phyloP scores from a whole-genome alignment of 495 filamentous ascomycete species.

The Corynascus novoguineensis region DNA sequence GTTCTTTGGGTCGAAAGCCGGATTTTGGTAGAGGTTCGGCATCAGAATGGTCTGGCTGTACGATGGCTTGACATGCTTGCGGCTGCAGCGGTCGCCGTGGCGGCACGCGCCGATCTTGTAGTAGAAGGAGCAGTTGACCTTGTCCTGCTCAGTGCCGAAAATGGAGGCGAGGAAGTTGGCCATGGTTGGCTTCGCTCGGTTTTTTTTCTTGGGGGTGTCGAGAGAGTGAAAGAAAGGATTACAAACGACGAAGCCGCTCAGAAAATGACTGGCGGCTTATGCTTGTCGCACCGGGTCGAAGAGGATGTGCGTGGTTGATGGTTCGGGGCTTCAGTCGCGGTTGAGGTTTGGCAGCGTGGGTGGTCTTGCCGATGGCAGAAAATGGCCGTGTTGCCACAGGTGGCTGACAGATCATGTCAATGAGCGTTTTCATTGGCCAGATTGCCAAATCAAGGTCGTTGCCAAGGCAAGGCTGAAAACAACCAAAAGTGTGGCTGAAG shows the following conservation, averaged over 20 bases:
- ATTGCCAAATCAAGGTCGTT: background rate
- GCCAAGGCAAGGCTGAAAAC: conserved; percentile 12
- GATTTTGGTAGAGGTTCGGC: conserved; percentile 98
- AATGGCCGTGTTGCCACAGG: conserved; percentile 6
- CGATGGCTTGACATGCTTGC: conserved; percentile 98
- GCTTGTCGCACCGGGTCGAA: background rate
- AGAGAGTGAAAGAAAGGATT: no score
- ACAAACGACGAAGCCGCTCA: background rate
- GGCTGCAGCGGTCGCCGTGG: conserved; percentile 94
- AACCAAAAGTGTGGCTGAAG: conserved; percentile 19
- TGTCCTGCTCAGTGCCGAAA: conserved; percentile 99
- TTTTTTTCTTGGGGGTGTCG: background rate
- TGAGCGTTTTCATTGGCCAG: conserved; percentile 5
- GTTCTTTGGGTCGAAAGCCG: conserved; percentile 92
- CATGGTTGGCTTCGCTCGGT: conserved; percentile 34
- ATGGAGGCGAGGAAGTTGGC: conserved; percentile 99
- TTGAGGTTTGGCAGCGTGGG: conserved; percentile 1
- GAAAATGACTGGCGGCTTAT: background rate
- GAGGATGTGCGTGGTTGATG: background rate
- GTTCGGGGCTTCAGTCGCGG: background rate
- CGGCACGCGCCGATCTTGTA: conserved; percentile 86
- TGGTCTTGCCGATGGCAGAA: background rate
- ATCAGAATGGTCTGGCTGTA: conserved; percentile 97
- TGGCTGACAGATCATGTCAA: conserved; percentile 6
- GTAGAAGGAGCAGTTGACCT: conserved; percentile 52